Conservation (phyloP, 1,284 basidiomycete genomes). For the Rhodotorula sp. region DNA sequence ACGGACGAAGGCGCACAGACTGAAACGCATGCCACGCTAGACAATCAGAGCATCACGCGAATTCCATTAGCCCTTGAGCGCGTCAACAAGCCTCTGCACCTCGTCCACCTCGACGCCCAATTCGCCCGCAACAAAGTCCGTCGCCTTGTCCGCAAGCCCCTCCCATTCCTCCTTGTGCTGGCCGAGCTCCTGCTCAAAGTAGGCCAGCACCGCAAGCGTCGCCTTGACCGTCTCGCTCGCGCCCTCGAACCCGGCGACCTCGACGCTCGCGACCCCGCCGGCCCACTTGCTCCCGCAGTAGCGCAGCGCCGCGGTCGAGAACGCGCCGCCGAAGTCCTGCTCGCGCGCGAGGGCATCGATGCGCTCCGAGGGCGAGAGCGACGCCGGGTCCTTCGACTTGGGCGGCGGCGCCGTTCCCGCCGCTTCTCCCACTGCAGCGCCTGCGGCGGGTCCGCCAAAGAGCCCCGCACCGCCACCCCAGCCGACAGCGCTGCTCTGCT, state of each 20-base stretch:
- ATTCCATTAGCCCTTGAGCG: neutral
- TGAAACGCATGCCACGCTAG: too few species aligned
- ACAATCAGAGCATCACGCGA: too few species aligned
- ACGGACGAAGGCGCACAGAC: too few species aligned
- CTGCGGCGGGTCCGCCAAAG: too few species aligned
- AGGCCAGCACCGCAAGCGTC: constrained; percentile 14
- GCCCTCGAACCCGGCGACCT: neutral
- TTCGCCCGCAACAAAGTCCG: neutral
- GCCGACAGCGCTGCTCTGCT: too few species aligned
- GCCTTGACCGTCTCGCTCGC: neutral
- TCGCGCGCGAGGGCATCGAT: constrained; percentile 21
- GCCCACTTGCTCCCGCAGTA: neutral
- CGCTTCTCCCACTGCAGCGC: too few species aligned
- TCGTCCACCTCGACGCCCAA: neutral
- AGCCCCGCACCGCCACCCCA: too few species aligned
- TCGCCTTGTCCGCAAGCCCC: constrained; percentile 21
- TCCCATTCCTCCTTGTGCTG: constrained; percentile 12
- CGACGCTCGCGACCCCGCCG: too few species aligned
- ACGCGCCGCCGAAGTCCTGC: constrained; percentile 25
- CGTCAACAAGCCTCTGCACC: neutral
- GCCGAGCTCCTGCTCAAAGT: neutral
- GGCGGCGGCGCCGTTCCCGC: neutral
- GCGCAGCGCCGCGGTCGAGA: neutral
- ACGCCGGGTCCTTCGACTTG: neutral
- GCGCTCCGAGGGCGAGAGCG: neutral